Evolutionary conservation across 345 rosid species (phyloP), one percentile per base, ranked within the genome.

Genomic region (Gossypium anomalum): DNA sequence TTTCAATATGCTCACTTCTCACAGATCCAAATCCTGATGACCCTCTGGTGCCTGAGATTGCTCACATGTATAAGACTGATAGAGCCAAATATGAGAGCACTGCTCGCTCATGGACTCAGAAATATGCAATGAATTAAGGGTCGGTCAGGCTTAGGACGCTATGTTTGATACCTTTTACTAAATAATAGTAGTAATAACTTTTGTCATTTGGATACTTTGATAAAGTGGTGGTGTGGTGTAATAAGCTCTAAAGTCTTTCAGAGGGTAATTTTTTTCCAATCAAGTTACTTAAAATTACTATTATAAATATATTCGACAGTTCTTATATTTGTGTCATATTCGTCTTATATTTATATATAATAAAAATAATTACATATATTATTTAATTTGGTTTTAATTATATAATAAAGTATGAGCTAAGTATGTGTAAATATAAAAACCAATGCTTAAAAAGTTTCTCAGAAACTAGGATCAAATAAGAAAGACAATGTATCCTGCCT

Each of bases 11-110:
- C 78, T 89, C 93, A 19, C 74, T 89, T 82, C 84, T 89, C 58
- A 89, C 93, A 1, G 91, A 89, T 79, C 88, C 91, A 43, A 87
- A 89, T 78, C 93, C 93, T 1, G 93, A 89, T 80, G 93, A 89
- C 69, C 91, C 93, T 51, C 71, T 87, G 76, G 91, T 89, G 74
- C 89, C 91, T 15, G 93, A 89, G 80, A 89, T 86, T 34, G 91
- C 93, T 71, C 89, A 86, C 75, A 84, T 79, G 78, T 89, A 89
- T 85, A 89, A 87, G 84, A 84, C 89, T 0, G 93, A 89, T 82
- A 71, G 86, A 48, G 84, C 76, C 75, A 89, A 89, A 83, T 89
- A 89, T n/a, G 93, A 89, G 84, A 67, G 44, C 62, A 87, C 85
- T 4, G 93, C 91, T 25, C 82, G 87, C 70, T 82, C 88, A 72